Base-by-base conservation (phyloP, 2,329 filamentous ascomycete genomes). In the Colletotrichum gigasporum region DNA sequence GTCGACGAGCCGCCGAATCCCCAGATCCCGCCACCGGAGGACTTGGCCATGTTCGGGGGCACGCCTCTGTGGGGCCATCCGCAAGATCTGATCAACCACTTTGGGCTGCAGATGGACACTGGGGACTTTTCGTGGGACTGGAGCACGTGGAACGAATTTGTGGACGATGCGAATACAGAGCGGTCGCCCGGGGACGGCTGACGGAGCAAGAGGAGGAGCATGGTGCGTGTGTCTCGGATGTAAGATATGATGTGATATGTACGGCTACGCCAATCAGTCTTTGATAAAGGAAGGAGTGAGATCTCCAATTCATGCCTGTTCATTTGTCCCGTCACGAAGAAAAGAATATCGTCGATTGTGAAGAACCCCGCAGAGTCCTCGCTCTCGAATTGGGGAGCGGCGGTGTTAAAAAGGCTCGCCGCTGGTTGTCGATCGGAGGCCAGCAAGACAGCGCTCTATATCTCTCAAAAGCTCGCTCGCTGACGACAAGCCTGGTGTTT, bases 121-220 rank as follows among this genome's bases (percentile, higher is more conserved):
- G 67, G 68, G 6, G 57, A 66, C 11, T 52, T 58, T 5, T 52
- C 64, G 47, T 74, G 72, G 72, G 74, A 77, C 32, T 76, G 75
- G 79, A 72, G 73, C 47, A 73, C 76, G 10, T 83, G 80, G 80
- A 79, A 79, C 64, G 80, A 83, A 28, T 83, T 83, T 65, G 72
- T 82, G 39, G 71, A 72, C 32, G 80, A 82, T 52, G 77, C 80
- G 4, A 73, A 75, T 39, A 73, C 73, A 42, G 74, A 78, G 28
- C 65, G 64, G 56, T 76, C 74, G 48, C 74, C 74, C 4, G 68
- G 37, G 8, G 72, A 68, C 7, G 14, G 70, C 63, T 57, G 67
- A 71, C 8, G 66, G 41, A 10, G 35, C 2, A 20, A 16, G 34
- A 37, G 3, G n/a, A 16, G 35, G 18, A 39, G 16, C 9, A 8